Percentiles rank a stretch among this genome's conserved stretches.
Conservation (phyloP, 2,329 filamentous ascomycete genomes). For the Aureobasidium sp. region DNA sequence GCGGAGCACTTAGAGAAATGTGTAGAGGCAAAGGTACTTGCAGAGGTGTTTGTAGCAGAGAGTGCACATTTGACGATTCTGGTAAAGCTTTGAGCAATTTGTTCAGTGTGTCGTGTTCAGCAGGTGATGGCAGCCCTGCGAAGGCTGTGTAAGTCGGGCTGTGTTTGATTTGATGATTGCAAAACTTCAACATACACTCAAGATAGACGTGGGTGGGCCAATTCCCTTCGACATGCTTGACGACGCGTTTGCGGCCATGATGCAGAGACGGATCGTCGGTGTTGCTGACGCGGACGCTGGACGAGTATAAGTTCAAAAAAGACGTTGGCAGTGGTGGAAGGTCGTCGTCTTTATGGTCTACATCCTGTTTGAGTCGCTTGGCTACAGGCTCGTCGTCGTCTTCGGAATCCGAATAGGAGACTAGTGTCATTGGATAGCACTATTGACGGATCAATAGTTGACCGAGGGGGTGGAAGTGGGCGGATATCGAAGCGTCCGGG, state of each 20-base stretch:
- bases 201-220: conserved; percentile 93
- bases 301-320: conserved; percentile 88
- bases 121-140: conserved; percentile 5
- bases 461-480: background rate
- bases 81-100: background rate
- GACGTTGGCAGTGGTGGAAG: conserved; percentile 57
- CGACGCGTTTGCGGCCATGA: conserved; percentile 72
- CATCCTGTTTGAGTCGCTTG: conserved; percentile 1
- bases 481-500: background rate
- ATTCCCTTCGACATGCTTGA: conserved; percentile 78
- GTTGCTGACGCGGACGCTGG: conserved; percentile 68
- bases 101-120: conserved; percentile 1
- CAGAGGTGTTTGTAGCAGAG: conserved; percentile 69
- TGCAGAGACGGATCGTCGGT: conserved; percentile 79
- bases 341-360: conserved; percentile 11
- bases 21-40: conserved; percentile 75
- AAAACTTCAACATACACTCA: conserved; percentile 63
- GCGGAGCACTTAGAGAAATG: conserved; percentile 78
- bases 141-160: conserved; percentile 2
- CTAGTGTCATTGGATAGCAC: conserved; percentile 48
- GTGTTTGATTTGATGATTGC: background rate
- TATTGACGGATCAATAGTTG: background rate
- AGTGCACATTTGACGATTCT: conserved; percentile 44
- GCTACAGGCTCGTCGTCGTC: conserved; percentile 27
- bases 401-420: conserved; percentile 57